These are phyloP conservation scores for Monilinia aucupariae DNA, from an alignment of 2,329 filamentous ascomycete genomes.

Conservation along the genomic window DNA sequence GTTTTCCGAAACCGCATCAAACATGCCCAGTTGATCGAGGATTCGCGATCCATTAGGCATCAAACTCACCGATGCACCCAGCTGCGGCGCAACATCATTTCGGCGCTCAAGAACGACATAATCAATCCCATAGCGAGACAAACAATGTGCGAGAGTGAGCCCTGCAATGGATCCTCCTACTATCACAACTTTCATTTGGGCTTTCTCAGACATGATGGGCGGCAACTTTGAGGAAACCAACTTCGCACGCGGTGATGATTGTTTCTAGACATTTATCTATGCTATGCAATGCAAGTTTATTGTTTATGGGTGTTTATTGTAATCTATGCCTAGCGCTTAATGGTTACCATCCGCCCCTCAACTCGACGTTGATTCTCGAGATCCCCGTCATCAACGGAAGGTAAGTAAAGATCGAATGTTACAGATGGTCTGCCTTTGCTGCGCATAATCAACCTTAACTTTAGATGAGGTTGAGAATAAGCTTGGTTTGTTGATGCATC, in stretches of 20 bases:
- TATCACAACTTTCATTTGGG: constrained; percentile 24
- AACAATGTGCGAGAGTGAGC: constrained; percentile 26
- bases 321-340: not conserved
- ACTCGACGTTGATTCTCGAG: not conserved
- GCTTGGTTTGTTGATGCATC: not conserved
- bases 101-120: constrained; percentile 28
- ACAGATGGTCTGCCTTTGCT: not conserved
- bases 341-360: not conserved
- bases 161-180: constrained; percentile 27
- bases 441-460: not conserved
- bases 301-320: not conserved
- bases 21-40: constrained; percentile 47
- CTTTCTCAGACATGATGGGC: not conserved
- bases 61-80: constrained; percentile 27
- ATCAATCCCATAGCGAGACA: constrained; percentile 23
- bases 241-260: not conserved
- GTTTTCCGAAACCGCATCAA: constrained; percentile 19
- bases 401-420: not conserved
- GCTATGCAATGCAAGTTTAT: not conserved
- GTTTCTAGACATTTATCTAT: not conserved
- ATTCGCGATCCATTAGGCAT: constrained; percentile 42
- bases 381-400: not conserved
- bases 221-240: not conserved
- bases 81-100: constrained; percentile 21
- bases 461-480: no score